Conservation (phyloP, 768 basidiomycete species). For the Artomyces pyxidatus region DNA sequence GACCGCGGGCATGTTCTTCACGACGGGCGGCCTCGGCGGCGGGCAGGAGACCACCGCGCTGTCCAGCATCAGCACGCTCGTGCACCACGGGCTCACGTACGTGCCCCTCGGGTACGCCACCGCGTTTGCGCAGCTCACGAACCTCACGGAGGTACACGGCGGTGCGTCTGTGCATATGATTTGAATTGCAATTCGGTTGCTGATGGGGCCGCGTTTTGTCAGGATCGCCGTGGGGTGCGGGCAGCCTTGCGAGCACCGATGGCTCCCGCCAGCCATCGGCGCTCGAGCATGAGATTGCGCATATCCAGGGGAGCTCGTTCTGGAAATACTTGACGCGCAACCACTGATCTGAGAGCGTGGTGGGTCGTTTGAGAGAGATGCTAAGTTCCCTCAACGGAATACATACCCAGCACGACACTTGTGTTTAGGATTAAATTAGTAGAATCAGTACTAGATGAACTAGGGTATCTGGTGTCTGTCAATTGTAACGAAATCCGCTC, state of each 20-base stretch:
- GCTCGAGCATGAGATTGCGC: slow-evolving; percentile 37
- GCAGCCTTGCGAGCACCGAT: slow-evolving; percentile 39
- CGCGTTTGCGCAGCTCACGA: slow-evolving; percentile 30
- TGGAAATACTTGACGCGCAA: neutral
- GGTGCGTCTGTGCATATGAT: slow-evolving; percentile 35
- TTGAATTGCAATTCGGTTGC: no score
- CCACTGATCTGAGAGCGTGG: no score
- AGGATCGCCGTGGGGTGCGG: slow-evolving; percentile 82
- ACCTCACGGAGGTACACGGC: slow-evolving; percentile 37
- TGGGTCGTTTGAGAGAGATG: no score
- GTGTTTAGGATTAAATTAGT: neutral
- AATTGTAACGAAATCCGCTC: no score
- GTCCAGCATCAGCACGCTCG: slow-evolving; percentile 45
- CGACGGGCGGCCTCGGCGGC: slow-evolving; percentile 62
- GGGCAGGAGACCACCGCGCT: slow-evolving; percentile 62
- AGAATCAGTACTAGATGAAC: neutral
- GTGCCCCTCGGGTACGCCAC: slow-evolving; percentile 54
- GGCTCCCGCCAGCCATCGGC: slow-evolving; percentile 38
- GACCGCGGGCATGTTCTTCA: slow-evolving; percentile 69
- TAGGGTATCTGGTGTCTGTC: neutral
- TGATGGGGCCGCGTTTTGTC: neutral
- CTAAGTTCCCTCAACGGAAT: neutral
- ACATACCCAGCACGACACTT: neutral
- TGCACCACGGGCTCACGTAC: slow-evolving; percentile 66
- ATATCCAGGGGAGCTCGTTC: slow-evolving; percentile 10